These are phyloP conservation scores for Penicillium pancosmium DNA, from an alignment of 495 filamentous ascomycete genomes.

Conservation along the genomic window DNA sequence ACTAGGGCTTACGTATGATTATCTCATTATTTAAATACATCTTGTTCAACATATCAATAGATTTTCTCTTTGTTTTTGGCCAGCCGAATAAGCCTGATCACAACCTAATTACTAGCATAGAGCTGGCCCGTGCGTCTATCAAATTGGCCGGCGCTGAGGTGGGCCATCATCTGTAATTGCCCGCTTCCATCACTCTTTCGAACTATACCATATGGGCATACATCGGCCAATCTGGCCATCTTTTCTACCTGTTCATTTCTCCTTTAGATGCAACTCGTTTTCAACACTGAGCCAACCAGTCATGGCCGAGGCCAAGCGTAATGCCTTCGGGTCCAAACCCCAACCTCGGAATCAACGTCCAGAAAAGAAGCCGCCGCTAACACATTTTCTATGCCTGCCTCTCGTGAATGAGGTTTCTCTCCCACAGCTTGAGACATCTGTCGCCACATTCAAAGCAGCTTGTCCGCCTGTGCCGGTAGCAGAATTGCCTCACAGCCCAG, in stretches of 20 bases:
- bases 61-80: too few relatives aligned
- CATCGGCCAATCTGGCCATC: not conserved
- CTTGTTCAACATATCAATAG: too few relatives aligned
- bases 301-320: conserved; percentile 20
- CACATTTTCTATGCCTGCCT: conserved; percentile 88
- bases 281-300: conserved; percentile 4
- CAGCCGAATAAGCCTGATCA: too few relatives aligned
- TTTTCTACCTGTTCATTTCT: not conserved
- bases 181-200: not conserved
- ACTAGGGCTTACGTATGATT: too few relatives aligned
- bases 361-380: conserved; percentile 55
- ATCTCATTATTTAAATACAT: too few relatives aligned
- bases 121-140: conserved; percentile 2
- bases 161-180: not conserved
- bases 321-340: conserved; percentile 4
- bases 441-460: conserved; percentile 63
- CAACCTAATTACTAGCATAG: too few relatives aligned
- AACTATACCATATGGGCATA: not conserved
- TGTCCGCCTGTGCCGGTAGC: conserved; percentile 35
- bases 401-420: conserved; percentile 66
- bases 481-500: conserved; percentile 1
- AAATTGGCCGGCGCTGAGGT: not conserved
- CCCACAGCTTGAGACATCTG: conserved; percentile 60
- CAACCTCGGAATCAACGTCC: conserved; percentile 11
- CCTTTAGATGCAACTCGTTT: not conserved